phyloP scores from a whole-genome alignment of 495 filamentous ascomycete species.

The Penicillium alfredii region DNA sequence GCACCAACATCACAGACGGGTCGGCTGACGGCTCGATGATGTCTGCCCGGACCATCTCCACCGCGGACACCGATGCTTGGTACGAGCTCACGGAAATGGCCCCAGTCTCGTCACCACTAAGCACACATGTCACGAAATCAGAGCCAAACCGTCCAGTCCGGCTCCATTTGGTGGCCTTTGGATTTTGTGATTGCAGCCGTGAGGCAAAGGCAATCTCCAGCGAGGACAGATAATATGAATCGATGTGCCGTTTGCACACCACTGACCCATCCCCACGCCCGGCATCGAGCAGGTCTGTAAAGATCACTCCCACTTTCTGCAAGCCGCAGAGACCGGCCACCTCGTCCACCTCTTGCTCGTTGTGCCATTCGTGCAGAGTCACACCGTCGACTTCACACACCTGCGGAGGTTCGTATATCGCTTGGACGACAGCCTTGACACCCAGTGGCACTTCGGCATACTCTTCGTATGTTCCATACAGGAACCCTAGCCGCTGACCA shows the following conservation, averaged over 20 bases:
- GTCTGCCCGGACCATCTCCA: constrained; percentile 94
- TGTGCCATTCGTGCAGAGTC: constrained; percentile 80
- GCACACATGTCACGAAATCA: constrained; percentile 92
- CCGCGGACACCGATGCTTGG: constrained; percentile 88
- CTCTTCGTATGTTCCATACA: constrained; percentile 88
- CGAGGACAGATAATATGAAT: constrained; percentile 91
- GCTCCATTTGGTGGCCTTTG: constrained; percentile 94
- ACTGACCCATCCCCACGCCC: constrained; percentile 75
- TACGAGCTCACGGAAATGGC: constrained; percentile 86
- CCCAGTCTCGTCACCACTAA: constrained; percentile 86
- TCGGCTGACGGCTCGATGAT: constrained; percentile 95
- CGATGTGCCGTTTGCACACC: constrained; percentile 91
- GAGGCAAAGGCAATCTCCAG: constrained; percentile 88
- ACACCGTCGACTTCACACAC: constrained; percentile 86
- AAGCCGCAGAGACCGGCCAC: constrained; percentile 81
- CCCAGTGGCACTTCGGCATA: constrained; percentile 91
- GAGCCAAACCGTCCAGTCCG: constrained; percentile 91
- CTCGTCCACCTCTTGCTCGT: constrained; percentile 75
- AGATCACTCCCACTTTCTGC: constrained; percentile 88
- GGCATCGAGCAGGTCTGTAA: constrained; percentile 85
- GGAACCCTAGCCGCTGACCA: constrained; percentile 76
- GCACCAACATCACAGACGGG: constrained; percentile 88
- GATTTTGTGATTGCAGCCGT: constrained; percentile 77
- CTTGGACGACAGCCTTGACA: constrained; percentile 94
- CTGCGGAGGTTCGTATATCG: constrained; percentile 96